Evolutionary conservation across 306 rosid species (phyloP), one percentile per base, ranked within the genome.

Genomic region (Vicia faba): DNA sequence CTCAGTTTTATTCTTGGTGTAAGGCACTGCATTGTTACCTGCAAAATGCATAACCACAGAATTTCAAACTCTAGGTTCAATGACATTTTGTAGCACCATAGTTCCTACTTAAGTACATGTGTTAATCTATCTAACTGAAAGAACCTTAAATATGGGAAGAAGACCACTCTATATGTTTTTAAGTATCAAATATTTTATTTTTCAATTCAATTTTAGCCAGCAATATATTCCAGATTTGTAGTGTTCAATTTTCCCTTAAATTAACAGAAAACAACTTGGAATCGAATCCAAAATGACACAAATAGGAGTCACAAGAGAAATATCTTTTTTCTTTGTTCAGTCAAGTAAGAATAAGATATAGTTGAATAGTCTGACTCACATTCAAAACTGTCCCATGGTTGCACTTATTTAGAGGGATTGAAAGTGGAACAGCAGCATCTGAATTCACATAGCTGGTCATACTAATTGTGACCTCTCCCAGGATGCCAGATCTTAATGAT

Each of bases 21-120:
- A 54, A 81, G 85, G 74, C 85, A 81, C 72, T 81, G 85, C 56
- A 81, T 66, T 29, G 82, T 81, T 60, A 81, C 85, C 85, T 81
- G 72, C 80, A 40, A 70, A 74, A 78, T 64, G 59, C 59, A 65
- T 36, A 81, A 61, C 20, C 57, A 60, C 56, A 70, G 49, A 77
- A 78, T 73, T 81, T 50, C 71, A 51, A 73, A 65, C 73, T 63
- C 66, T 36, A 41, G 57, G 31, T 61, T 73, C 53, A 64, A 69
- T 73, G 48, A 46, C 38, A 68, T 65, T 72, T 59, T 64, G 64
- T 38, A 48, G 64, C 71, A 48, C 46, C 53, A 57, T 58, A 51
- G 58, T 14, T 61, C 14, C 48, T 15, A 61, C 33, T 7, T 33
- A 59, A 19, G 8, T 14, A 14, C 41, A 57, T 31, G 43, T 58